Evolutionary conservation across 2,329 filamentous ascomycete species (phyloP), one percentile per base, ranked within the genome.

Genomic region (Scedosporium dehoogii): DNA sequence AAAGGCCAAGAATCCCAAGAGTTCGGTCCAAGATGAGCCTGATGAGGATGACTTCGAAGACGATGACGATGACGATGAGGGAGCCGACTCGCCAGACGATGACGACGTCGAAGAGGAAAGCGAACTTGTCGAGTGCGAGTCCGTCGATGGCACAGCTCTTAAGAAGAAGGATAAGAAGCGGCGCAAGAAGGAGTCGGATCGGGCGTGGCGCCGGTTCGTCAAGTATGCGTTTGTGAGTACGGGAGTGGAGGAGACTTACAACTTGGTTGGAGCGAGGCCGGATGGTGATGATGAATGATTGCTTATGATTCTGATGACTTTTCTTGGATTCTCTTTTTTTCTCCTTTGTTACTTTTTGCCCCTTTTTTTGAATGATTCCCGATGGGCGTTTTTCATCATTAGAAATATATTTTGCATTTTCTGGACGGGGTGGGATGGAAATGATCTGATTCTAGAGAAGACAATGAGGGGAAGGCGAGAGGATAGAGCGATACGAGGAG

Each of bases 161-260:
- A 55, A 78, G 64, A 78, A 77, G 58, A 78, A 78, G 64, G 76
- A 81, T 66, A 79, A 80, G 65, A 77, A 81, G 67, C 78, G 80
- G 61, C 82, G 82, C 69, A 78, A 81, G 62, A 75, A 77, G 65
- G 78, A 78, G 67, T 81, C 82, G 68, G 88, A 88, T 71, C 85
- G 87, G 71, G 78, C 85, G 5, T 96, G 92, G 92, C 79, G 86
- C 64, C 85, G 87, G 59, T 96, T 96, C 71, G 76, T 96, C 29
- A 74, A 78, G 64, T 85, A 91, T 62, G 92, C 92, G 0, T 96
- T 94, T 75, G 89, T 96, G 23, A 84, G 86, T 46, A 92, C 87
- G 3, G 75, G 89, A 68, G 81, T 85, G 59, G 76, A 84, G 61
- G 80, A 55, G 51, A n/a, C 33, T 38, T 38, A 88, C 59, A 85